Evolutionary conservation across 257 asterid species (phyloP).

Genomic region (Misopates orontium): DNA sequence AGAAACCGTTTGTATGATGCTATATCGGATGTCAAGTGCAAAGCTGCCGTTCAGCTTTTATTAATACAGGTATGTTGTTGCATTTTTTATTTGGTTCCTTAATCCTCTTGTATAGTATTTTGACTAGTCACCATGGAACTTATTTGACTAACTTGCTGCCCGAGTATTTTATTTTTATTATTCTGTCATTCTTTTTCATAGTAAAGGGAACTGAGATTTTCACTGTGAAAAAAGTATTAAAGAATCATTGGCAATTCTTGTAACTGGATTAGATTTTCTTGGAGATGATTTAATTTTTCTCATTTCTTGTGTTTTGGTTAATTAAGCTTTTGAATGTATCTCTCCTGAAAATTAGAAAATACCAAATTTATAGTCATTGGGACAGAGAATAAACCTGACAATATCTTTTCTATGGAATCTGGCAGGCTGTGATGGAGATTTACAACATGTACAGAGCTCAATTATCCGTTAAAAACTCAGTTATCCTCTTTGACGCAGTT

Average conservation of each 20-base stretch:
- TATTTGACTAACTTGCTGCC: no score
- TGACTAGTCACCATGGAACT: background rate
- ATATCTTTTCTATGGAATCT: slow-evolving; percentile 22
- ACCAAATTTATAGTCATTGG: slow-evolving; percentile 1
- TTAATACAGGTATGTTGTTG: slow-evolving; percentile 70
- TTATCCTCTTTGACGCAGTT: slow-evolving; percentile 74
- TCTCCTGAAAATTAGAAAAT: background rate
- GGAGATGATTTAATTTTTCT: background rate
- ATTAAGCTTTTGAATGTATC: background rate
- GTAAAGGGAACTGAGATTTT: background rate
- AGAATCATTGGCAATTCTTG: background rate
- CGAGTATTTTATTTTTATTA: no score
- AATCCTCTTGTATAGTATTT: slow-evolving; percentile 15
- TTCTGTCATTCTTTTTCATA: background rate
- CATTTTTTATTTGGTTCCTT: slow-evolving; percentile 22
- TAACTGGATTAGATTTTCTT: slow-evolving; percentile 5
- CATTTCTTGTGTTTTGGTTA: background rate
- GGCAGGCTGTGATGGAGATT: slow-evolving; percentile 93
- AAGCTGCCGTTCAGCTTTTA: slow-evolving; percentile 95
- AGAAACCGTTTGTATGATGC: slow-evolving; percentile 61
- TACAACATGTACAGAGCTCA: slow-evolving; percentile 75
- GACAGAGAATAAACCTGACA: slow-evolving; percentile 4
- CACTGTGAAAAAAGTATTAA: background rate
- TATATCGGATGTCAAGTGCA: slow-evolving; percentile 81
- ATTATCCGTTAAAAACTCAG: slow-evolving; percentile 59